Conservation (phyloP, 2,329 filamentous ascomycete genomes). For the Rhinocladiella similis region DNA sequence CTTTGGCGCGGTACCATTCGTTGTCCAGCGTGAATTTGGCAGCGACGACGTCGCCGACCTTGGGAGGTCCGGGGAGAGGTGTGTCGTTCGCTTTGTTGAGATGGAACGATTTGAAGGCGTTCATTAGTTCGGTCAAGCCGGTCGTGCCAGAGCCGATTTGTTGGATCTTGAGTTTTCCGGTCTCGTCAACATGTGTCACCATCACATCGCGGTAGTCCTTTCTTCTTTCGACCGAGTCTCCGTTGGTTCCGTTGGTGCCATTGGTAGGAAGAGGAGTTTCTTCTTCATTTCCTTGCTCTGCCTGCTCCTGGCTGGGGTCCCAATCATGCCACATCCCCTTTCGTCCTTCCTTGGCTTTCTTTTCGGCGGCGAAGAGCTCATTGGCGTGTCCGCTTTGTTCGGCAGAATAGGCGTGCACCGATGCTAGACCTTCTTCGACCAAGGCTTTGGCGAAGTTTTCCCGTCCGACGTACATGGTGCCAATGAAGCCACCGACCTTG, state of each 20-base stretch:
- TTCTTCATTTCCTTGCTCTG: conserved; percentile 69
- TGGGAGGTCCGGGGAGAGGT: conserved; percentile 72
- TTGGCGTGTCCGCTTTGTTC: conserved; percentile 89
- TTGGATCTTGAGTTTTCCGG: conserved; percentile 84
- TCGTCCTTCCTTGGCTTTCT: conserved; percentile 81
- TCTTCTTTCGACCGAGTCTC: conserved; percentile 59
- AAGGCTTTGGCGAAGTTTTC: conserved; percentile 94
- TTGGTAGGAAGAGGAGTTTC: conserved; percentile 47
- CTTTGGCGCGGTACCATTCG: conserved; percentile 90
- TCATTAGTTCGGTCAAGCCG: conserved; percentile 84
- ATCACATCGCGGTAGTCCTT: conserved; percentile 94
- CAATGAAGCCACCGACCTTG: conserved; percentile 97
- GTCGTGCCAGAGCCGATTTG: conserved; percentile 84
- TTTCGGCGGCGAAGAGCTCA: conserved; percentile 84
- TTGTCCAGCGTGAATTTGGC: conserved; percentile 87
- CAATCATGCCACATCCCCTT: conserved; percentile 93
- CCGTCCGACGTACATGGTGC: conserved; percentile 86
- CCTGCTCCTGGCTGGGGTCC: conserved; percentile 83
- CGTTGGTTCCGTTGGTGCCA: conserved; percentile 50
- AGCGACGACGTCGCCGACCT: conserved; percentile 87
- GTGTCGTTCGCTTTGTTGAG: conserved; percentile 77
- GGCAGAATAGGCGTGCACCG: conserved; percentile 90
- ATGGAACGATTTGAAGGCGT: conserved; percentile 87
- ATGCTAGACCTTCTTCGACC: conserved; percentile 89
- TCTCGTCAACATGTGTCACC: conserved; percentile 83